Base-by-base conservation (phyloP, 2,329 filamentous ascomycete genomes). In the Colletotrichum abscissum region DNA sequence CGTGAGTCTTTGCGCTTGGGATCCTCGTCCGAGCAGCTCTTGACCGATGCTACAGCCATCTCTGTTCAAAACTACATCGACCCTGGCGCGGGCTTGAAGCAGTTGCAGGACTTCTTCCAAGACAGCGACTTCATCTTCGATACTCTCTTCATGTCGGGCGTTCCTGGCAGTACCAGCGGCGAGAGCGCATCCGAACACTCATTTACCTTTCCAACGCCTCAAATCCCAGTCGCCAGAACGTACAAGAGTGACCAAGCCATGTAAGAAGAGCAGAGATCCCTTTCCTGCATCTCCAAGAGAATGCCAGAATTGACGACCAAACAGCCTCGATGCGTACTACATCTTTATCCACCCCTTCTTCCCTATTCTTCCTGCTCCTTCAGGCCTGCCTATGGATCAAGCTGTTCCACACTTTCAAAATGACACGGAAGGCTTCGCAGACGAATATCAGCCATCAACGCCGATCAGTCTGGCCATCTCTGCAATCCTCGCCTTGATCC, bases 271-370 rank as follows among this genome's bases (percentile, higher is more conserved):
- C 22, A 19, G 33, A 63, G 33, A 63, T 42, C 33, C 4, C 8
- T 42, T 46, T 33, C 5, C 11, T 42, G 2, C 2, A 9, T 16
- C 4, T 30, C 11, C 22, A 12, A 33, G 24, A 24, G 6, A 14
- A 14, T 28, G 16, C 7, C 62, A 69, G 56, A 16, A 65, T 67
- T 35, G 35, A 24, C 19, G 2, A 5, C 19, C 4, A 3, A 30
- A 8, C 22, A 80, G 78, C 59, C 79, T 88, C 24, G 84, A 87
- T 70, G 87, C 86, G 4, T 88, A 88, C 76, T 88, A 88, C 73
- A 82, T 86, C 68, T 88, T 84, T 81, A 86, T 88, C 68, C 87
- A 88, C 72, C 83, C 85, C 0, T 88, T 83, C 71, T 84, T 88
- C 22, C 86, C 87, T 4, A 86, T 88, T 46, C 77, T 88, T 2